Base-by-base conservation (phyloP, 208 protist genomes). In the Phytomonas sp. region DNA sequence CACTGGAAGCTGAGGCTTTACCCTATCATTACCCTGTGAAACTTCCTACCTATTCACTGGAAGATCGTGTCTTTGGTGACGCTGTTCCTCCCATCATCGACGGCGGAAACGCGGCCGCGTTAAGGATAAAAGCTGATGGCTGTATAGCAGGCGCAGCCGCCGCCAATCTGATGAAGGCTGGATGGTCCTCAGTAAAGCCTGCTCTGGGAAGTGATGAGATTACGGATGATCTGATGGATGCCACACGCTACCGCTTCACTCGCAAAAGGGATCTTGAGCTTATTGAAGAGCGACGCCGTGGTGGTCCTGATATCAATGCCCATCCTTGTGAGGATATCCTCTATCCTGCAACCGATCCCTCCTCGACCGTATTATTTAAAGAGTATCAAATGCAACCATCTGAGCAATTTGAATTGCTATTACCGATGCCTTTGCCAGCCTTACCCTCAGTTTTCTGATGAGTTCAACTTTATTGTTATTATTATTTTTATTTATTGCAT, bases 361-460 rank as follows among this genome's bases (percentile, higher is more conserved):
- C 71, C 29, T 78, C 60, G 4, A 69, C 79, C 20, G 72, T 95
- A 37, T 70, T 95, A 13, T 95, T 95, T 72, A 66, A 67, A 4
- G 83, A 87, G 68, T 65, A 73, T 31, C 71, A 36, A 36, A 51
- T 83, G 62, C 66, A 76, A 56, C 74, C 73, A 8, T 53, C 70
- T 31, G 37, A 37, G 15, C 71, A 74, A n/a, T 70, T 69, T 31
- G 65, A 81, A 31, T 73, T 95, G 33, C 51, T 86, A 36, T 64
- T 93, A 30, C 80, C 89, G 20, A 74, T 95, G 80, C 89, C 89
- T 28, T 79, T 93, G 29, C 85, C 89, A 6, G 74, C 89, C 11
- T 85, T 84, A 4, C 80, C 86, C 3, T 87, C 89, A 4, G 84
- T 90, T 3, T 87, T 92, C 53, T 95, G 68, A 85, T 36, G 17